Evolutionary conservation across 192 early-diverging fungal species (phyloP), one percentile per base, ranked within the genome.

Genomic region (Entrophospora sp.): DNA sequence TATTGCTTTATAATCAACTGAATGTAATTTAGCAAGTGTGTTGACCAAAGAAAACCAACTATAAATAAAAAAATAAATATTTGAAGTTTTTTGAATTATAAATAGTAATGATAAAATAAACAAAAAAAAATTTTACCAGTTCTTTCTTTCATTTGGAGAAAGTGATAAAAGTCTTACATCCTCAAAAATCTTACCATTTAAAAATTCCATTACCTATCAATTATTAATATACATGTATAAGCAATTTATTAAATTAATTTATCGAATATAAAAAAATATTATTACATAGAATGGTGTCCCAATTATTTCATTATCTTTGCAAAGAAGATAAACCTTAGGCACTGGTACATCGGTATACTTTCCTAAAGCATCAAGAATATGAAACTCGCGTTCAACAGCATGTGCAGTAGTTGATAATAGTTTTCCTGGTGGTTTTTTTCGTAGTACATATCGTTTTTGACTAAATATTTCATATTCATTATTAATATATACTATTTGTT

Each of bases 211-310:
- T 34, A 91, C 74, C 79, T 86, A 69, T 32, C 13, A 27, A 22
- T 38, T 35, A 40, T n/a, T 5, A 20, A n/a, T 4, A 27, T 45
- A 42, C 35, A 0, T 30, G 8, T 5, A 45, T 32, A 28, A 20
- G 13, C 1, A 22, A 13, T 18, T 32, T 57, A 51, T 45, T n/a
- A 18, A 30, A 27, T 56, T 32, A 30, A 43, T 44, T 45, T 16
- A 43, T 10, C 16, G 57, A n/a, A 56, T 1, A 13, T 28, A 36
- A 24, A 37, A 24, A 46, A n/a, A 5, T 43, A 20, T 24, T 59
- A 75, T 66, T 78, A 87, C 85, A 77, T 95, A 97, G 72, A 98
- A 98, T 22, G 92, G 89, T 7, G 95, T 96, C 9, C 91, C 95
- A 34, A 96, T 70, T 20, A 98, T 83, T 18, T 68, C 66, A n/a